These are phyloP conservation scores for Colletotrichum sansevieriae DNA, from an alignment of 2,329 filamentous ascomycete genomes.

Conservation along the genomic window DNA sequence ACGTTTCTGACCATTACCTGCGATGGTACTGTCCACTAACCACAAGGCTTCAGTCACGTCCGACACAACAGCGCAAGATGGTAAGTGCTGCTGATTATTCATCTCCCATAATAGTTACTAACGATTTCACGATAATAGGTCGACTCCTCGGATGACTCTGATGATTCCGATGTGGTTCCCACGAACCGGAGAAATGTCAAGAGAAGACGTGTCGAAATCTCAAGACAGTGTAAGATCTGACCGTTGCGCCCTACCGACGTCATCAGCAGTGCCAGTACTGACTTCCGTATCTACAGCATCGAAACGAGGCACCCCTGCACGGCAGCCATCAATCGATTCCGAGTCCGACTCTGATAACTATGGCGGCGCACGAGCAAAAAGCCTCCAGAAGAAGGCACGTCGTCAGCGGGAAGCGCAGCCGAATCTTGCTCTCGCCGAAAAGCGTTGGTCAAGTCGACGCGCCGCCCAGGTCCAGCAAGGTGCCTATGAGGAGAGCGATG, in stretches of 20 bases:
- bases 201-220: conserved; percentile 76
- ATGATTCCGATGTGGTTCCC: conserved; percentile 78
- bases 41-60: conserved; percentile 61
- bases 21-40: conserved; percentile 30
- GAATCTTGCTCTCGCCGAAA: conserved; percentile 78
- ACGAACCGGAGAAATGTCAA: conserved; percentile 72
- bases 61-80: conserved; percentile 69
- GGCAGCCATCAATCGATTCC: conserved; percentile 64
- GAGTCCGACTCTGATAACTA: conserved; percentile 83
- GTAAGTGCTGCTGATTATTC: conserved; percentile 55
- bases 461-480: conserved; percentile 78
- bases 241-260: conserved; percentile 2
- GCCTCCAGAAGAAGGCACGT: conserved; percentile 80
- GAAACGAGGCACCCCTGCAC: conserved; percentile 69
- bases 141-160: conserved; percentile 71
- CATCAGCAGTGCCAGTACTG: neutral
- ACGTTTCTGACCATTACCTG: conserved; percentile 55
- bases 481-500: conserved; percentile 75
- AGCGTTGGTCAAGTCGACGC: conserved; percentile 91
- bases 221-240: conserved; percentile 69
- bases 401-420: conserved; percentile 77
- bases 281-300: conserved; percentile 60
- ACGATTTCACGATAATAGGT: conserved; percentile 52
- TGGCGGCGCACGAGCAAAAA: conserved; percentile 79
- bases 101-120: conserved; percentile 40